Conservation (phyloP, 805 yeast species). For the Kodamaea laetipori region DNA sequence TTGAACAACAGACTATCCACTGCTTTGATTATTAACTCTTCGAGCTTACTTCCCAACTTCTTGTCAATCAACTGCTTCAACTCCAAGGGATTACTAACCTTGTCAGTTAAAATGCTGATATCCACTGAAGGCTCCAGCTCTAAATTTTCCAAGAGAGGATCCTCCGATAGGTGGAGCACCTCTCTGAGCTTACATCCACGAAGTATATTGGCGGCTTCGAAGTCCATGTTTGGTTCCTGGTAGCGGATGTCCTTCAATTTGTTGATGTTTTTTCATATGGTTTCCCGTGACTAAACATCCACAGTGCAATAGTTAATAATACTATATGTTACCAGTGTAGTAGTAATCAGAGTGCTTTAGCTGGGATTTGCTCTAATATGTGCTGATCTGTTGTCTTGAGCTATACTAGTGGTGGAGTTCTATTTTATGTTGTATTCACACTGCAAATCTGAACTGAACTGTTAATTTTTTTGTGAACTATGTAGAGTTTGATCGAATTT, state of each 20-base stretch:
- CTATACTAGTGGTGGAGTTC: too few relatives aligned
- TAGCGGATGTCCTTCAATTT: background rate
- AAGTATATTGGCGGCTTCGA: constrained; percentile 11
- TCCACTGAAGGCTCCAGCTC: constrained; percentile 9
- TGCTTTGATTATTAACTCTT: constrained; percentile 5
- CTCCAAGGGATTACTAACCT: constrained; percentile 2
- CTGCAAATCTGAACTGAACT: too few relatives aligned
- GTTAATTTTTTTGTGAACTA: too few relatives aligned
- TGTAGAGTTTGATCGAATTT: too few relatives aligned
- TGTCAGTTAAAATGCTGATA: background rate
- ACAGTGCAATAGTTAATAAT: too few relatives aligned
- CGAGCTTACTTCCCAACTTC: constrained; percentile 5
- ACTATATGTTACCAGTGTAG: too few relatives aligned
- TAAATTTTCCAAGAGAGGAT: constrained; percentile 14
- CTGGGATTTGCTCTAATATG: too few relatives aligned
- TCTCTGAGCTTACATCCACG: constrained; percentile 24
- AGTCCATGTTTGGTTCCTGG: constrained; percentile 4
- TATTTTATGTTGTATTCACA: too few relatives aligned
- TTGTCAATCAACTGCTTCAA: constrained; percentile 10
- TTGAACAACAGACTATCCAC: constrained; percentile 11
- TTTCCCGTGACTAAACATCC: too few relatives aligned
- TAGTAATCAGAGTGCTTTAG: too few relatives aligned
- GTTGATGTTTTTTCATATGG: background rate
- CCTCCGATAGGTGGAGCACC: constrained; percentile 21
- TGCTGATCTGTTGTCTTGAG: too few relatives aligned